These are phyloP conservation scores for Pleoardoris graminearum DNA, from an alignment of 2,329 filamentous ascomycete genomes.

Conservation along the genomic window DNA sequence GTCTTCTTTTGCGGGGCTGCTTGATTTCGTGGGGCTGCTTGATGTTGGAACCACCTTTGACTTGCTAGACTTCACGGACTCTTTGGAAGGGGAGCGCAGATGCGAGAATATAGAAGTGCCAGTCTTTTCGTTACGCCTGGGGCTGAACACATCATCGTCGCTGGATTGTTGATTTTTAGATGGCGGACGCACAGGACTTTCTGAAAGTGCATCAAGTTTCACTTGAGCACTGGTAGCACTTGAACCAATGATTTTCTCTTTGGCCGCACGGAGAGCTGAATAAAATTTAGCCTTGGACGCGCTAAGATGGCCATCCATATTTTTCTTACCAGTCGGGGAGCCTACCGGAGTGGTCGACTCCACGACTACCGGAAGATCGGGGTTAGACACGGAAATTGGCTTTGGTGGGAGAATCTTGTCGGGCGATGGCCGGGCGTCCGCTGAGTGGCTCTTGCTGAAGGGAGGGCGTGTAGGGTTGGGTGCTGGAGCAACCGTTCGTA, in stretches of 20 bases:
- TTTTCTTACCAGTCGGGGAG: constrained; percentile 57
- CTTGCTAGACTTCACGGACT: constrained; percentile 37
- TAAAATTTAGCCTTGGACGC: constrained; percentile 92
- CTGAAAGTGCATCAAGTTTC: constrained; percentile 58
- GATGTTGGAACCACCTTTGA: constrained; percentile 28
- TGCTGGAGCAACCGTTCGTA: constrained; percentile 44
- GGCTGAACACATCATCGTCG: constrained; percentile 42
- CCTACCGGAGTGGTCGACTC: constrained; percentile 61
- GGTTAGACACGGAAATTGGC: constrained; percentile 50
- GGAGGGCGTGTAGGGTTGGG: constrained; percentile 49
- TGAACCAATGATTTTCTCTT: constrained; percentile 80
- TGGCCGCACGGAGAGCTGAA: constrained; percentile 85
- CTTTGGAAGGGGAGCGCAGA: constrained; percentile 41
- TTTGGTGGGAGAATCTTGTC: constrained; percentile 53
- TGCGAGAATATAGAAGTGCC: constrained; percentile 38
- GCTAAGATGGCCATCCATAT: constrained; percentile 77
- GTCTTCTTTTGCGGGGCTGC: constrained; percentile 42
- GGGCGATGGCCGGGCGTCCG: constrained; percentile 49
- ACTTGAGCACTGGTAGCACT: constrained; percentile 62
- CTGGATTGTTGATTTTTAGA: constrained; percentile 30
- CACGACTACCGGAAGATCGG: constrained; percentile 43
- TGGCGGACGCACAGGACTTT: constrained; percentile 34
- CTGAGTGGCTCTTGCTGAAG: constrained; percentile 63
- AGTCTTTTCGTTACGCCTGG: constrained; percentile 37
- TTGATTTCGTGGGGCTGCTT: constrained; percentile 31